Evolutionary conservation across 495 filamentous ascomycete genomes (phyloP).

Genomic region (Aspergillus funiculosus): DNA sequence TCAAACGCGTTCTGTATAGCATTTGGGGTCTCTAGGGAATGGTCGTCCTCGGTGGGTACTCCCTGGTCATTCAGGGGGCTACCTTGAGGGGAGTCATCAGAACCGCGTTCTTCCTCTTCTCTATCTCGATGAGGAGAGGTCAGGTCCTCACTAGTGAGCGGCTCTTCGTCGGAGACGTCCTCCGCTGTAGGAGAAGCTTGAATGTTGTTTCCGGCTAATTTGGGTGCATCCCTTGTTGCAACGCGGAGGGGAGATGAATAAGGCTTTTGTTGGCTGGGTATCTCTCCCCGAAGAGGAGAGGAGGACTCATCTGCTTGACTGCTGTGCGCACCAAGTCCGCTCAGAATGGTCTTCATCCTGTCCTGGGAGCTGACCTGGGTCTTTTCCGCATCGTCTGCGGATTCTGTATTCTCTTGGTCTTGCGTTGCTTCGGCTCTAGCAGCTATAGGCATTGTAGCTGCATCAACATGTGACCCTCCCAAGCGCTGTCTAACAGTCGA

Average conservation of each 20-base stretch:
- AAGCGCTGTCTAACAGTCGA: slow-evolving; percentile 55
- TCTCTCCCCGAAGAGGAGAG: slow-evolving; percentile 8
- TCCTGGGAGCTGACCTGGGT: slow-evolving; percentile 26
- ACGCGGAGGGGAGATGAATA: not conserved
- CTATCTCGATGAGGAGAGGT: not conserved
- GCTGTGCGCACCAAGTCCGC: slow-evolving; percentile 10
- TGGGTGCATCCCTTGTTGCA: not conserved
- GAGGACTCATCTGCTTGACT: slow-evolving; percentile 18
- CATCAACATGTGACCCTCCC: slow-evolving; percentile 12
- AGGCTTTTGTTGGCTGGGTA: not conserved
- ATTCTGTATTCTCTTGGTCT: slow-evolving; percentile 10
- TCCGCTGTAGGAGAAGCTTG: slow-evolving; percentile 7
- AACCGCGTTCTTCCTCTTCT: not conserved
- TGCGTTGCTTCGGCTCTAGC: not conserved
- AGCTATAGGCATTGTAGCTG: slow-evolving; percentile 7
- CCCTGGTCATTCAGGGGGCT: not conserved
- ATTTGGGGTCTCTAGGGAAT: slow-evolving; percentile 35
- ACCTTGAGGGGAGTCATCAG: slow-evolving; percentile 1
- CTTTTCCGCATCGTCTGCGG: slow-evolving; percentile 16
- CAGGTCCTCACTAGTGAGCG: not conserved
- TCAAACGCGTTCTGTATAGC: slow-evolving; percentile 59
- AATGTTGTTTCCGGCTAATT: too few species aligned
- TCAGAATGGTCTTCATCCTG: slow-evolving; percentile 25
- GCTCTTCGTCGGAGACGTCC: slow-evolving; percentile 8
- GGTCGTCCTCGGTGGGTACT: slow-evolving; percentile 9